Evolutionary conservation across 805 yeast genomes (phyloP), one percentile per base, ranked within the genome.

Genomic region (Vanderwaltozyma verrucispora): DNA sequence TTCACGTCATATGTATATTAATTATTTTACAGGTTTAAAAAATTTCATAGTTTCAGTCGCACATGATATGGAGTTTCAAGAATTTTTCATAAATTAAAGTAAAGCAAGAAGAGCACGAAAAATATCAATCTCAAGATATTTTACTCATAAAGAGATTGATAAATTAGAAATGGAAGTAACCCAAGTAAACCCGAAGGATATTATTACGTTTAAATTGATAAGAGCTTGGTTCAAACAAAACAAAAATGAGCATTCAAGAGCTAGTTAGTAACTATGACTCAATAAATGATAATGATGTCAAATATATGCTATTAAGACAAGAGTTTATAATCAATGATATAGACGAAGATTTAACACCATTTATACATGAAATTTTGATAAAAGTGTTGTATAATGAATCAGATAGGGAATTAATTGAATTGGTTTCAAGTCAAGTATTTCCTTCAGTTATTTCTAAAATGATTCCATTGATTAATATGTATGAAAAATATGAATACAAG

Each of bases 291-390:
- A 40, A 39, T 41, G 61, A 56, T 32, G 28, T 56, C 30, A 53
- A 48, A 28, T 56, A 54, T 36, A 56, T 56, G 60, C 77, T 95
- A 5, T 85, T 96, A 94, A 75, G 95, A 57, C 86, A 86, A 62
- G 81, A 87, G 54, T 75, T 87, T 37, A 83, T 82, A 51, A 63
- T 88, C 9, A 74, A 71, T n/a, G 94, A 83, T 41, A 65, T 85
- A 26, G 80, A 76, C 45, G 57, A 62, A 25, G 83, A 80, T 12
- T 62, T 86, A 28, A 86, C 77, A 44, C 73, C 69, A 32, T 65
- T 68, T 30, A 67, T 89, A 40, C 84, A 80, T 32, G 72, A 75
- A 36, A 38, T 54, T 5, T 27, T 45, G 13, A 15, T 48, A 17
- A 54, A 56, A 7, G 41, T 52, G 9, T 39, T 55, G 19, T 54